Evolutionary conservation across 2,329 filamentous ascomycete species (phyloP).

Genomic region (Thielaviopsis cerberus): DNA sequence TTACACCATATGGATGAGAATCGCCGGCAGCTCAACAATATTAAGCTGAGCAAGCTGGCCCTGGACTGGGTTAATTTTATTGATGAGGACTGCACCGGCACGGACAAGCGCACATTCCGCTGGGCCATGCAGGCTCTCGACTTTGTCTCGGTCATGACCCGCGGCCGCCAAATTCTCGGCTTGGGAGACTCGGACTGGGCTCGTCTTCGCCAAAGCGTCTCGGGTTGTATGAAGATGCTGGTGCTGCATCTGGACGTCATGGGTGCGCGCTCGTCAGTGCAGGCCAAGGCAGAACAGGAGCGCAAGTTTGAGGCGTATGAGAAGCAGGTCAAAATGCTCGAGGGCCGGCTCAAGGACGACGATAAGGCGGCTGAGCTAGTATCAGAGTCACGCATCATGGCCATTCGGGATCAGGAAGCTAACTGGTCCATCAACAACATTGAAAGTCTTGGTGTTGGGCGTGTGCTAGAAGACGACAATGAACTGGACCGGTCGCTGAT

Average conservation of each 20-base stretch:
- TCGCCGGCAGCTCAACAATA: slow-evolving; percentile 86
- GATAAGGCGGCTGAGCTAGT: slow-evolving; percentile 66
- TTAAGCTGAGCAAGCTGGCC: slow-evolving; percentile 81
- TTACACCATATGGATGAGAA: slow-evolving; percentile 92
- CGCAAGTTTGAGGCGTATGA: slow-evolving; percentile 53
- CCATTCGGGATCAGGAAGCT: slow-evolving; percentile 60
- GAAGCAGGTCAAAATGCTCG: slow-evolving; percentile 57
- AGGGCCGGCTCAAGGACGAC: slow-evolving; percentile 56
- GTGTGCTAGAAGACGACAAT: slow-evolving; percentile 83
- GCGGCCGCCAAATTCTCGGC: slow-evolving; percentile 79
- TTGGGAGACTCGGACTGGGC: slow-evolving; percentile 78
- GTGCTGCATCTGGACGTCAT: slow-evolving; percentile 99
- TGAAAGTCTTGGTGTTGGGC: slow-evolving; percentile 71
- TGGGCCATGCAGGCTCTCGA: slow-evolving; percentile 93
- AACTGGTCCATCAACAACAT: slow-evolving; percentile 59
- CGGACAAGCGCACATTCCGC: slow-evolving; percentile 86
- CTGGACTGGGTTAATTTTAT: slow-evolving; percentile 97
- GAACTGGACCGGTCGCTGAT: slow-evolving; percentile 91
- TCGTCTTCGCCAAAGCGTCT: slow-evolving; percentile 67
- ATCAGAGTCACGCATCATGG: slow-evolving; percentile 53
- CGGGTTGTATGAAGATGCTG: slow-evolving; percentile 88
- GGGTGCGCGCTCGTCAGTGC: slow-evolving; percentile 81
- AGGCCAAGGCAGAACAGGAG: slow-evolving; percentile 84
- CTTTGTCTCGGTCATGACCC: slow-evolving; percentile 93
- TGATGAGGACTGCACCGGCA: slow-evolving; percentile 86